These are phyloP conservation scores for Albizia julibrissin DNA, from an alignment of 306 rosid species.

Conservation along the genomic window DNA sequence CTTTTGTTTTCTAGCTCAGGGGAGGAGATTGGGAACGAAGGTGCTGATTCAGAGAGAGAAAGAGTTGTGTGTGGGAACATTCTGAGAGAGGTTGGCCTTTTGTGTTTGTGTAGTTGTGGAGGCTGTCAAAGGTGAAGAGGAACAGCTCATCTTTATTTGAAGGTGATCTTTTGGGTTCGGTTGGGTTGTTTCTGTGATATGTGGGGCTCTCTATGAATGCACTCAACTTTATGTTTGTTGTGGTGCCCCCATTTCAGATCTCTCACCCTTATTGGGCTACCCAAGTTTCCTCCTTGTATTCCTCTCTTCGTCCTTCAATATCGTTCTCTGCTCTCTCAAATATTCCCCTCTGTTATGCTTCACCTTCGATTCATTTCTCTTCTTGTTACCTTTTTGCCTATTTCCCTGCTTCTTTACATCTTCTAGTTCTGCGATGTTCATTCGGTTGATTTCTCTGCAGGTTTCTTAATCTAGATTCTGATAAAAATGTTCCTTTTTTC, in stretches of 20 bases:
- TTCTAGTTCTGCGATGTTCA: background rate
- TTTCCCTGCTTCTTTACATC: background rate
- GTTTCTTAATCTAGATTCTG: background rate
- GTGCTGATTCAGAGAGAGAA: constrained; percentile 62
- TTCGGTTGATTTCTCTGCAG: background rate
- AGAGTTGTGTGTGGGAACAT: constrained; percentile 53
- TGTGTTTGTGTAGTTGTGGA: constrained; percentile 65
- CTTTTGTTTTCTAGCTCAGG: constrained; percentile 12
- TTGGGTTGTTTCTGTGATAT: constrained; percentile 44
- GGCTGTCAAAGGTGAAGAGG: constrained; percentile 69
- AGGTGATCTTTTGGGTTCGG: constrained; percentile 48
- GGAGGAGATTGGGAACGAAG: constrained; percentile 36
- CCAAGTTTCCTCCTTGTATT: constrained; percentile 27
- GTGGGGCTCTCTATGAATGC: constrained; percentile 50
- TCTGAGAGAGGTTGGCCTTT: constrained; percentile 73
- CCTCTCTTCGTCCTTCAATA: constrained; percentile 29
- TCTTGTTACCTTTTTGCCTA: background rate
- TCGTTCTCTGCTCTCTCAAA: constrained; percentile 7
- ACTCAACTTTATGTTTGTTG: constrained; percentile 40
- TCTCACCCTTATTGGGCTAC: constrained; percentile 14
- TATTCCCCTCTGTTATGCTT: constrained; percentile 28
- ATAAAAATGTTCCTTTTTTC: constrained; percentile 25
- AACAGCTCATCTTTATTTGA: constrained; percentile 67
- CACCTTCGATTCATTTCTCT: background rate
- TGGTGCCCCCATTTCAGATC: constrained; percentile 43